Evolutionary conservation across 495 filamentous ascomycete genomes (phyloP), one percentile per base, ranked within the genome.

Genomic region (Aspergillus cavernicola): DNA sequence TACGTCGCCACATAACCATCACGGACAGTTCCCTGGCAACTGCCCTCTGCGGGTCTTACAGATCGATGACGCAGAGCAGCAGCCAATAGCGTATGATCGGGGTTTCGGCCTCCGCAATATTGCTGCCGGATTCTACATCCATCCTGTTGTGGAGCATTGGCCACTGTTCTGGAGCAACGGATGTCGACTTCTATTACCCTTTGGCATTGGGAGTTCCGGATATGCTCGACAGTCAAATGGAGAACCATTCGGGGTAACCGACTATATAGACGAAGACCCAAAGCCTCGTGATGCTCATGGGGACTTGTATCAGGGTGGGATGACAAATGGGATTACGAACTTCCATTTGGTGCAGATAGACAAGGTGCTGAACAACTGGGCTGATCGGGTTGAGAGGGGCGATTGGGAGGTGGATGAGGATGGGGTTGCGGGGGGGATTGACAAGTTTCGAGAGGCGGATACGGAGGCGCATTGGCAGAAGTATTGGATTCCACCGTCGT

Each of bases 381-480:
- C 58, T 13, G 59, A 63, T 35, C 43, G 72, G 55, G 65, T 76
- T 40, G 72, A 71, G 32, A 41, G 41, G 44, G 73, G 69, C 12
- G 33, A 69, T 32, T 75, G 72, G 73, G 56, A 58, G 32, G 72
- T 78, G 42, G 69, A 68, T 24, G 41, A 53, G 31, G 39, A 73
- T 24, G 70, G 74, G 3, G 68, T 78, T 6, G 36, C 64, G 39
- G 70, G 71, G 24, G 61, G 45, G 12, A 69, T 78, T 53, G 68
- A 73, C 37, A 66, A 50, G 33, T 77, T 76, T 55, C 53, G 44
- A 44, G 66, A 77, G 39, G 58, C 55, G 18, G 49, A 57, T 53
- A 68, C 61, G 60, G 66, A 77, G 39, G 58, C 55, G 18, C 55
- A 57, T 53, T 69, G 63, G 60, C 38, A 32, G 26, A 59, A 69